Conservation (phyloP, 208 protist genomes). For the Tritrichomonas foetus region DNA sequence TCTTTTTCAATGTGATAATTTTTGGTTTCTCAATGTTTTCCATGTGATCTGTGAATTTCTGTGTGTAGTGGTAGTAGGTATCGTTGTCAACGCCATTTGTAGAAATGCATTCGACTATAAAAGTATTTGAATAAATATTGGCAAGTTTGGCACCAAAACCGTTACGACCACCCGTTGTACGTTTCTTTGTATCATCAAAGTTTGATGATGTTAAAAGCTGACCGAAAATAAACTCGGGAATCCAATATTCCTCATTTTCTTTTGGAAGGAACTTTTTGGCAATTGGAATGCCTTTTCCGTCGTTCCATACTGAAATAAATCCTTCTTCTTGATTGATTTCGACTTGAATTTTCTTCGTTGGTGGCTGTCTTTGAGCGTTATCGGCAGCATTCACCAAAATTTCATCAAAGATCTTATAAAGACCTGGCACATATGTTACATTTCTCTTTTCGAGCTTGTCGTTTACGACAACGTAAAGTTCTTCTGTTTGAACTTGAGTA, state of each 20-base stretch:
- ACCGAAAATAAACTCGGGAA: constrained; percentile 99
- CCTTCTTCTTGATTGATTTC: constrained; percentile 81
- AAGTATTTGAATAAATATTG: constrained; percentile 95
- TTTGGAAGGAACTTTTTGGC: constrained; percentile 69
- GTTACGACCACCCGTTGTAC: constrained; percentile 86
- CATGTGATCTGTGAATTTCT: constrained; percentile 95
- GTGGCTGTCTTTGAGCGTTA: constrained; percentile 91
- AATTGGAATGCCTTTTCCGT: constrained; percentile 93
- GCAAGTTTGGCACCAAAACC: constrained; percentile 94
- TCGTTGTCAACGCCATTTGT: background rate
- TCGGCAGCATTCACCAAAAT: constrained; percentile 99
- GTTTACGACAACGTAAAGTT: background rate
- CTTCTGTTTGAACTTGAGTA: background rate
- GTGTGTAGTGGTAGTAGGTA: constrained; percentile 56
- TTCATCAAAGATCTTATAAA: constrained; percentile 99
- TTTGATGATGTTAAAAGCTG: constrained; percentile 95
- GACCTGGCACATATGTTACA: constrained; percentile 88
- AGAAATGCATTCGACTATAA: constrained; percentile 47
- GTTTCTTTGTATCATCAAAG: constrained; percentile 94
- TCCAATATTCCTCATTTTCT: constrained; percentile 63
- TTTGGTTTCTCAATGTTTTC: constrained; percentile 72
- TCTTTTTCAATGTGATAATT: constrained; percentile 58
- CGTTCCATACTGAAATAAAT: constrained; percentile 90
- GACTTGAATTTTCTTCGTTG: constrained; percentile 69
- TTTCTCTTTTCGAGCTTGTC: constrained; percentile 39